Conservation (phyloP, 768 basidiomycete species). For the Lentinula aciculospora region DNA sequence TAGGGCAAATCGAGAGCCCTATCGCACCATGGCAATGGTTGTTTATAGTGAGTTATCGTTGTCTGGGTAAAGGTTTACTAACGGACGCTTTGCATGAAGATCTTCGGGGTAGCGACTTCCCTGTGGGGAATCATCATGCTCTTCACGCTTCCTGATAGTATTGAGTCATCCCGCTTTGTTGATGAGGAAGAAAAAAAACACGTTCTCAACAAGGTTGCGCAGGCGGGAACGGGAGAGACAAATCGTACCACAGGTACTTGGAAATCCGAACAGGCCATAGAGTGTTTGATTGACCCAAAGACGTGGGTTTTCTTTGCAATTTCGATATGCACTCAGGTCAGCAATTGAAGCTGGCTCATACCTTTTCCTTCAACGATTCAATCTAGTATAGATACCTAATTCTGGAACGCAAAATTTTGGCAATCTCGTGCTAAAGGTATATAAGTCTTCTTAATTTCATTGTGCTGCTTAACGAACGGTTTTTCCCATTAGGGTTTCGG, state of each 20-base stretch:
- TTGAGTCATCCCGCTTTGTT: not conserved
- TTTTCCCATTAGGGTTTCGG: not conserved
- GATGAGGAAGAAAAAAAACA: not conserved
- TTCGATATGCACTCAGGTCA: not conserved
- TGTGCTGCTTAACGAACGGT: not conserved
- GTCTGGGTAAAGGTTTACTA: not conserved
- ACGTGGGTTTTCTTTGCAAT: not conserved
- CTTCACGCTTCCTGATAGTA: not conserved
- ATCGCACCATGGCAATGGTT: not conserved
- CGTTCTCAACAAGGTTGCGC: not conserved
- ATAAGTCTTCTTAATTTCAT: not conserved
- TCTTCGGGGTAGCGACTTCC: not conserved
- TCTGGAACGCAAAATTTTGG: slow-evolving; percentile 2
- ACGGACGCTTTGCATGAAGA: not conserved
- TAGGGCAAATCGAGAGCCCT: not conserved
- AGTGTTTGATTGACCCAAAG: slow-evolving; percentile 2
- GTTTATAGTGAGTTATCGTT: not conserved
- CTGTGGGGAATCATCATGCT: not conserved
- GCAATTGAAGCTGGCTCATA: no score
- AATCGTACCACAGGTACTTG: not conserved
- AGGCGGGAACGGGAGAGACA: not conserved
- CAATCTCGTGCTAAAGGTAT: not conserved
- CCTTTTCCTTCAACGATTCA: not conserved
- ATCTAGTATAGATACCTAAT: not conserved
- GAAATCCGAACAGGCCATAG: not conserved